These are phyloP conservation scores for Biscutella laevigata DNA, from an alignment of 441 rosid species.

Conservation along the genomic window DNA sequence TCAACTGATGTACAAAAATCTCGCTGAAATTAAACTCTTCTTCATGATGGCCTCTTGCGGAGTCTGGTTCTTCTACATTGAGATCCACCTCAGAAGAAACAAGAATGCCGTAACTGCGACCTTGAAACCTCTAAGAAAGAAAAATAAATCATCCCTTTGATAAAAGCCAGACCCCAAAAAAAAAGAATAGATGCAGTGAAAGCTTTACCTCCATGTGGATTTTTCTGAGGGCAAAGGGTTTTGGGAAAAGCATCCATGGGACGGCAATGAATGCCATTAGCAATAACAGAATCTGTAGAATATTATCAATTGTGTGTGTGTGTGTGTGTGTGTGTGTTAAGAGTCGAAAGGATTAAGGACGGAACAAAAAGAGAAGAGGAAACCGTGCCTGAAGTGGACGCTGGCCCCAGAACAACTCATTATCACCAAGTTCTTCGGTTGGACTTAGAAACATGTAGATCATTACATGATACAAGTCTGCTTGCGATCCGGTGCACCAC, in stretches of 20 bases:
- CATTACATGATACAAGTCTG: conserved; percentile 98
- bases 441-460: conserved; percentile 98
- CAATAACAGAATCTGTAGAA: conserved; percentile 70
- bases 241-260: conserved; percentile 99
- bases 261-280: conserved; percentile 77
- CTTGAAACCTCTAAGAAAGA: conserved; percentile 75
- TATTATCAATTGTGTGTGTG: conserved; percentile 13
- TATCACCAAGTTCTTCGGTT: conserved; percentile 80
- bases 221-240: conserved; percentile 88
- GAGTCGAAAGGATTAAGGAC: conserved; percentile 10
- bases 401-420: conserved; percentile 91
- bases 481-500: conserved; percentile 98
- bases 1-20: conserved; percentile 97
- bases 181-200: not conserved
- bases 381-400: conserved; percentile 70
- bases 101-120: conserved; percentile 81
- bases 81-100: conserved; percentile 72
- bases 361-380: conserved; percentile 8
- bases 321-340: too few relatives aligned
- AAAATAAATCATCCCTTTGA: conserved; percentile 2
- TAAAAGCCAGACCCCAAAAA: conserved; percentile 1
- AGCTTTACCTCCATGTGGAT: conserved; percentile 66
- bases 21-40: conserved; percentile 95
- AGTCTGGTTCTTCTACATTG: conserved; percentile 57
- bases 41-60: conserved; percentile 57